These are phyloP conservation scores for Neurospora sp. DNA, from an alignment of 495 filamentous ascomycete genomes.

Conservation along the genomic window DNA sequence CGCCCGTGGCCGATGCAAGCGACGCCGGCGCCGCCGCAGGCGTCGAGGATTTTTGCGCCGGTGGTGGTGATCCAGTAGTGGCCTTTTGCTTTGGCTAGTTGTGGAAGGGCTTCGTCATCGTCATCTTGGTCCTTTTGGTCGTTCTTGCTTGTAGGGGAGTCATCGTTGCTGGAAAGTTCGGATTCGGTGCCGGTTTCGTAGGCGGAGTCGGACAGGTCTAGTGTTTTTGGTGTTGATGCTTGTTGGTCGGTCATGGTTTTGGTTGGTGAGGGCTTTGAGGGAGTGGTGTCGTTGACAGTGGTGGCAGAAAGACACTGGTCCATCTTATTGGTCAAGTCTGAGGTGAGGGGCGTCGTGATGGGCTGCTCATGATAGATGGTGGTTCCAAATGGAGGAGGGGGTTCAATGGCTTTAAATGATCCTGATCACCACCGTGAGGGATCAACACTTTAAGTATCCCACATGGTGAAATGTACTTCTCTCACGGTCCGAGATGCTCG, in stretches of 20 bases:
- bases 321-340: neutral
- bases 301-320: neutral
- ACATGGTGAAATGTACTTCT: neutral
- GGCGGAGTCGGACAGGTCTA: neutral
- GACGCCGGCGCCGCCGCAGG: constrained; percentile 38
- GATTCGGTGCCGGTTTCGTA: neutral
- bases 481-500: neutral
- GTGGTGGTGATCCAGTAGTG: constrained; percentile 32
- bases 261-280: neutral
- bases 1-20: constrained; percentile 41
- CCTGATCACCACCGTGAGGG: neutral
- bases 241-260: neutral
- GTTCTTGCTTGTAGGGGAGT: neutral
- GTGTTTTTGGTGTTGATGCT: neutral
- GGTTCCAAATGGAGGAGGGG: neutral
- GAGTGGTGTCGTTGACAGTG: neutral
- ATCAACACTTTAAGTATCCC: neutral
- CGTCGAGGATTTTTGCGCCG: constrained; percentile 49
- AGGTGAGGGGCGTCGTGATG: neutral
- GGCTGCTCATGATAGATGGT: neutral
- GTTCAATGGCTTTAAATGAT: neutral
- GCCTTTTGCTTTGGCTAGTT: constrained; percentile 12
- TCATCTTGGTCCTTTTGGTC: neutral
- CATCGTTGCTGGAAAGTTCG: neutral
- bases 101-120: neutral